A percentile compares a stretch with the other conserved stretches of the same genome.
phyloP scores from a whole-genome alignment of 345 rosid species.

The Hirschfeldia incana region DNA sequence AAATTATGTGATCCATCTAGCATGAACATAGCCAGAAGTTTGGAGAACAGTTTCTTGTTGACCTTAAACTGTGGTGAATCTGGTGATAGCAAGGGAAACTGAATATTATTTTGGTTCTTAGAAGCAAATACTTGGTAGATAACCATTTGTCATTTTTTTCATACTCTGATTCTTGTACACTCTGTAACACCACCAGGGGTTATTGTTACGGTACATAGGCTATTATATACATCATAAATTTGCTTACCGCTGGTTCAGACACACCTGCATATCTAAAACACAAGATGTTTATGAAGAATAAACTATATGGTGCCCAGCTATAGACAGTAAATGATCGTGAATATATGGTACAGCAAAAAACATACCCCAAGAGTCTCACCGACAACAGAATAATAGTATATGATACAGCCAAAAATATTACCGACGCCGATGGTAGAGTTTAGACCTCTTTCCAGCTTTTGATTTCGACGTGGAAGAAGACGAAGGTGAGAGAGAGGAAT shows the following conservation, averaged over 20 bases:
- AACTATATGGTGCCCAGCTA: background rate
- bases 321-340: background rate
- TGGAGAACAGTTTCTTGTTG: background rate
- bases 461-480: constrained; percentile 44
- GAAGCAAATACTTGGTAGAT: background rate
- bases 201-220: background rate
- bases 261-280: background rate
- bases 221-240: background rate
- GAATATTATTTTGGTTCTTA: background rate
- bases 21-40: too few relatives aligned
- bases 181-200: background rate
- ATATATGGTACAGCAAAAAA: constrained; percentile 1
- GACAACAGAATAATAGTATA: background rate
- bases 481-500: constrained; percentile 35
- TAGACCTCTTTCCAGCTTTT: background rate
- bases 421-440: constrained; percentile 13
- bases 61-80: background rate
- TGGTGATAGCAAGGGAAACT: background rate
- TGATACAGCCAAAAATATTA: background rate
- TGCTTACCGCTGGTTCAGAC: background rate
- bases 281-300: background rate
- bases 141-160: background rate
- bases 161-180: background rate
- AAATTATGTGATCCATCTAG: too few relatives aligned
- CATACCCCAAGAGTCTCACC: constrained; percentile 1